Percentiles rank a stretch among this genome's conserved stretches.
Conservation (phyloP, 148 eudicot genomes). For the Fagopyrum homotropicum region DNA sequence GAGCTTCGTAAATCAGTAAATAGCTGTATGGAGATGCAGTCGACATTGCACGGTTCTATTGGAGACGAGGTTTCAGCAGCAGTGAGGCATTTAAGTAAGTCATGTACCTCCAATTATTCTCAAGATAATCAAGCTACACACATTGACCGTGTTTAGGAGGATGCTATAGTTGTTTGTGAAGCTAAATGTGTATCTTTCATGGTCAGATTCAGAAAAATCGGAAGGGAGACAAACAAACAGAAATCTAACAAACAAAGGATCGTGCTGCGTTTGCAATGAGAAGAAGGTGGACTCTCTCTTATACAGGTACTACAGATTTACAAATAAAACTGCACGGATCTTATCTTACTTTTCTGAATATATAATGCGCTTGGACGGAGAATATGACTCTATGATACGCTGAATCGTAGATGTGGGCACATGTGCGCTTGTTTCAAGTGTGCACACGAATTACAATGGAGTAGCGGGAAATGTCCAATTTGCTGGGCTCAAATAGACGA, state of each 20-base stretch:
- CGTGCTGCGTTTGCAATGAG: conserved; percentile 58
- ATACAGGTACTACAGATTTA: conserved; percentile 46
- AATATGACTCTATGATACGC: background rate
- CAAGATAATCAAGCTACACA: background rate
- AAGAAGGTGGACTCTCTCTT: conserved; percentile 60
- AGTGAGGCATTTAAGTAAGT: conserved; percentile 30
- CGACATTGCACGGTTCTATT: conserved; percentile 31
- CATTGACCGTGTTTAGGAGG: background rate
- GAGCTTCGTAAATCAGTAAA: conserved; percentile 56
- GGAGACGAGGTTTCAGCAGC: conserved; percentile 33
- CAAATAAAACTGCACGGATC: background rate
- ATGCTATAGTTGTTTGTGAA: background rate
- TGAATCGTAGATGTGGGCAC: conserved; percentile 70
- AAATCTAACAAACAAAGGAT: conserved; percentile 25
- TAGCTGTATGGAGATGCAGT: conserved; percentile 58
- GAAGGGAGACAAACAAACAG: conserved; percentile 13
- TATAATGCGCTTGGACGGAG: too few species aligned
- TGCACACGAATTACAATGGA: conserved; percentile 54
- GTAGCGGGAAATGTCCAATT: conserved; percentile 63
- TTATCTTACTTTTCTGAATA: background rate
- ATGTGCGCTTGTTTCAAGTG: conserved; percentile 87
- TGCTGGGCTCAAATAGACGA: conserved; percentile 65
- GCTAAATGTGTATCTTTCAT: background rate
- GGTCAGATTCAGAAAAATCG: conserved; percentile 6
- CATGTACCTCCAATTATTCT: background rate